Evolutionary conservation across 2,329 filamentous ascomycete species (phyloP), one percentile per base, ranked within the genome.

Genomic region (Fusarium nodosum): DNA sequence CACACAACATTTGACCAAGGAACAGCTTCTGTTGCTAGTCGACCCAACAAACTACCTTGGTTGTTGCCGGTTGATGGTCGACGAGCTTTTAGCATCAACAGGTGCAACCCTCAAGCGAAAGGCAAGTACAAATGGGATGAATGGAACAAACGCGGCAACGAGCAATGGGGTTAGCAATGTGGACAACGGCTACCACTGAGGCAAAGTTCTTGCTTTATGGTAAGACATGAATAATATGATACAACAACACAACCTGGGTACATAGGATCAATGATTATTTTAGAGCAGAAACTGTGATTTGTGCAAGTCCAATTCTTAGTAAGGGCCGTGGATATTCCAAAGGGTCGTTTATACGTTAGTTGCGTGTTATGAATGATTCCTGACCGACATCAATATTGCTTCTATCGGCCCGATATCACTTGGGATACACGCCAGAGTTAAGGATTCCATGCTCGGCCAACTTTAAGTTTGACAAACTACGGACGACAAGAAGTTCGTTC

Each of bases 11-110:
- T 18, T 68, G 7, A 34, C 16, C 18, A 22, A 28, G 15, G 55
- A 56, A 15, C 50, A 60, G 38, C 38, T 71, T 9, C 20, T 41
- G 30, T 50, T 41, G 2, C 28, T 64, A n/a, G 62, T 64, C 30
- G 66, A 64, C 20, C 68, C 66, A 5, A 67, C 62, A 5, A 31
- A 69, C 20, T 71, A 71, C 16, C n/a, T 67, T 5, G 68, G 68
- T 4, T 69, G 66, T 22, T 64, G 62, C 18, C 66, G 33, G 7
- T 28, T 69, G 18, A 71, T 69, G 68, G 66, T 71, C 2, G 68
- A 69, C 3, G 66, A 69, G 34, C 60, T 69, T 1, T 36, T 66
- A n/a, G 15, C 15, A 8, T 36, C 12, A 16, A 3, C 10, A 6
- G n/a, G 8, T 10, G 38, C 13, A 18, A 33, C 26, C 5, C 24